Evolutionary conservation across 495 filamentous ascomycete genomes (phyloP).

Genomic region (Articulospora tetracladia): DNA sequence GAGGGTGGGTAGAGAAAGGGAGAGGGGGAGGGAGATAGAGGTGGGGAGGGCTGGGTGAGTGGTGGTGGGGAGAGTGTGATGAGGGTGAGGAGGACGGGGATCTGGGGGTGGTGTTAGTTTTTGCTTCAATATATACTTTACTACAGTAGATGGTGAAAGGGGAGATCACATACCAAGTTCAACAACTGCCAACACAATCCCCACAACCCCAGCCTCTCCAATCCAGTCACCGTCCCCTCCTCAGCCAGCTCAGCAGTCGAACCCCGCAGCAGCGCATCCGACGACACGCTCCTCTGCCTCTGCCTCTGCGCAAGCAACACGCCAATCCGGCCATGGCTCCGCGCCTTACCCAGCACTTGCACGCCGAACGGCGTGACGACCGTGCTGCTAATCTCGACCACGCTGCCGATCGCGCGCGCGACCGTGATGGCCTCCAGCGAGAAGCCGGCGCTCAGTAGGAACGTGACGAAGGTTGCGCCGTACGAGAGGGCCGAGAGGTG

Average conservation of each 20-base stretch:
- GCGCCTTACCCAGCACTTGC: constrained; percentile 28
- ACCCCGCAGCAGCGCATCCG: not conserved
- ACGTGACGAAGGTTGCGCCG: constrained; percentile 56
- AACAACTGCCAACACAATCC: constrained; percentile 36
- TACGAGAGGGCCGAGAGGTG: constrained; percentile 60
- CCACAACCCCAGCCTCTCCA: constrained; percentile 41
- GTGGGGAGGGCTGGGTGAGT: not conserved
- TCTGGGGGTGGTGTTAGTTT: constrained; percentile 21
- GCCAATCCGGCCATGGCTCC: constrained; percentile 17
- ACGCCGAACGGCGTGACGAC: constrained; percentile 36
- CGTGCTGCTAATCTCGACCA: constrained; percentile 49
- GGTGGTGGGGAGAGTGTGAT: constrained; percentile 23
- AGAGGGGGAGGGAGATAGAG: not conserved
- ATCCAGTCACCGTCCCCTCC: constrained; percentile 28
- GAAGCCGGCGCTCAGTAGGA: constrained; percentile 52
- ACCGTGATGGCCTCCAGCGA: constrained; percentile 47
- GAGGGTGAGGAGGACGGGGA: constrained; percentile 34
- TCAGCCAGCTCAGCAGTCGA: not conserved
- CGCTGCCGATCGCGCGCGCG: constrained; percentile 47
- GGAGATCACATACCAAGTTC: constrained; percentile 30
- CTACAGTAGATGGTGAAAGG: constrained; percentile 3
- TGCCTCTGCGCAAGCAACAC: not conserved
- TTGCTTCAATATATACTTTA: constrained; percentile 2
- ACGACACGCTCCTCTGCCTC: constrained; percentile 1
- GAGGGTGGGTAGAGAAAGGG: not conserved